Base-by-base conservation (phyloP, 2,329 filamentous ascomycete species). In the Rhinocladiella similis region DNA sequence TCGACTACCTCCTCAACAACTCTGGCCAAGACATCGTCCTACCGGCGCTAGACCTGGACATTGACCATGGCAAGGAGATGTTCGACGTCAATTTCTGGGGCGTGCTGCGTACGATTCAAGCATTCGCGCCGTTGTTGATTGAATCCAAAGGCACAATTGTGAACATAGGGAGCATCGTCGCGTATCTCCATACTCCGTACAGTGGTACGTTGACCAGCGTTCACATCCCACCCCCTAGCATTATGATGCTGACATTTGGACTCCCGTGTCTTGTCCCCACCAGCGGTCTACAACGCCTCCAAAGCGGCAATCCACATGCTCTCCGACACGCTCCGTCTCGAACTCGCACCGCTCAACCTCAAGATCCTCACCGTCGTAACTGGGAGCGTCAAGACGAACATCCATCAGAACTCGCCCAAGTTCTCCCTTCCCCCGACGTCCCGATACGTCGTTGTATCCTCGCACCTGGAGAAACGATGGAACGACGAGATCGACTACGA, bases 281-380 rank as follows among this genome's bases (percentile, higher is more conserved):
- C 38, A 47, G 35, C 19, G 20, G 38, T 53, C 19, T 85, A 86
- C 71, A 83, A 82, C 63, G 80, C 82, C 5, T 79, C 77, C 38
- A 85, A 85, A 67, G 83, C 81, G 0, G 83, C 83, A 1, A 65
- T 85, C 19, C 81, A 84, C 66, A 72, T 76, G 1, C 85, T 81
- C 67, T 79, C 76, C 54, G 77, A 85, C 56, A 82, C 81, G 0
- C 68, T 85, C 42, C 76, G 83, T n/a, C 76, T 85, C 16, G 54
- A 57, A 22, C 25, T 57, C 19, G 60, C 56, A 5, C 63, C 64
- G 16, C 75, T 59, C 45, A 78, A 77, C 9, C 75, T 80, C 55
- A 72, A 75, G 36, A 77, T 83, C 22, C 77, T 76, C 50, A 78
- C 80, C 2, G 72, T 81, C 29, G 73, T 85, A 2, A 86, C 83